Base-by-base conservation (phyloP, 2,329 filamentous ascomycete genomes). In the Sporothrix humicola region DNA sequence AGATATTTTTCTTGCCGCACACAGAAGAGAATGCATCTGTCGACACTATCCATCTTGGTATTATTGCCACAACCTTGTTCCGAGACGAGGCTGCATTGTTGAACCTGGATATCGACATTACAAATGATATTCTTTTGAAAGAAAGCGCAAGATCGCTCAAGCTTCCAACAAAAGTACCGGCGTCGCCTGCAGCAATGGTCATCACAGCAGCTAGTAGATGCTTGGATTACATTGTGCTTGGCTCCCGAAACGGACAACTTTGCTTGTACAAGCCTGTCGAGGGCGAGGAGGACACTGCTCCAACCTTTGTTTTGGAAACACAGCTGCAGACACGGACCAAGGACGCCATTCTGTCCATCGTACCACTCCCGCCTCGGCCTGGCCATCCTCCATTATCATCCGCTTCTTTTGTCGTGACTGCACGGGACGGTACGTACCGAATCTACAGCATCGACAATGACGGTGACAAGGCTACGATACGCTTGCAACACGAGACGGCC, bases 391-490 rank as follows among this genome's bases (percentile, higher is more conserved):
- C 75, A 65, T 74, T 72, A 23, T 85, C 88, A 73, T 85, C 75
- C 65, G 75, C 73, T n/a, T 85, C 88, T 73, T 85, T 97, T 58
- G 81, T 95, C 15, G 91, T 91, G 0, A 93, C 92, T 3, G 92
- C 92, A 54, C 89, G 94, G 72, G 92, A 97, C 80, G 93, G 94
- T 1, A 89, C 86, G 69, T 94, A 92, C 77, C 88, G 91, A 54
- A 89, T 95, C 68, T 93, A 86, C 78, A 80, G 84, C 44, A 74
- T 77, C 0, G 75, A 77, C 2, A 15, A 13, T 5, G 23, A 20
- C n/a, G 6, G 1, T 50, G 8, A 9, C 1, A 5, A 3, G 3
- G 1, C n/a, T 23, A 1, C 2, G 1, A 65, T 90, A 1, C 76
- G 81, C 12, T 84, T 92, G 0, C 82, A 92, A 5, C 93, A 97